phyloP scores from a whole-genome alignment of 1,284 basidiomycete genomes.

The Ceratobasidium sp. region DNA sequence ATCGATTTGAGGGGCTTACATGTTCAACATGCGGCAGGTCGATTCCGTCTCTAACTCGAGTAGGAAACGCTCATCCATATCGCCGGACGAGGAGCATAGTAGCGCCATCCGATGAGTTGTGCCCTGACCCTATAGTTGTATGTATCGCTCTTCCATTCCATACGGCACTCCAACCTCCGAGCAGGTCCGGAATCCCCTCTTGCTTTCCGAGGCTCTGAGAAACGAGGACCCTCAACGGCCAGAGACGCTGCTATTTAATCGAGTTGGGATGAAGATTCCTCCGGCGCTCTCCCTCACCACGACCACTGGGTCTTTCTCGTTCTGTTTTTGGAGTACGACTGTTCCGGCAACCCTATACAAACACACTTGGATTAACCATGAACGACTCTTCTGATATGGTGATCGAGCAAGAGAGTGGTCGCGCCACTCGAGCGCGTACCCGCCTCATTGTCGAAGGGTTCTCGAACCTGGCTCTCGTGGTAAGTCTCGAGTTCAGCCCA shows the following conservation, averaged over 20 bases:
- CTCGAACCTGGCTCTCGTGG: constrained; percentile 20
- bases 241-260: neutral
- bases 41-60: too few relatives aligned
- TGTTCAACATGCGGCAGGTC: neutral
- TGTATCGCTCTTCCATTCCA: neutral
- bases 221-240: neutral
- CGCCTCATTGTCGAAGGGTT: constrained; percentile 32
- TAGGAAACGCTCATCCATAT: neutral
- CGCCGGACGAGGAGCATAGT: too few relatives aligned
- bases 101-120: too few relatives aligned
- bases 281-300: neutral
- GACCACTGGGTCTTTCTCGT: too few relatives aligned
- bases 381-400: neutral
- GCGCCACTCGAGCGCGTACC: constrained; percentile 26
- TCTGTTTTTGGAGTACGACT: too few relatives aligned
- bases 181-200: neutral
- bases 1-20: neutral
- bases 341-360: too few relatives aligned
- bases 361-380: neutral
- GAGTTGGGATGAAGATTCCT: neutral
- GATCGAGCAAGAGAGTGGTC: constrained; percentile 11
- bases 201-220: neutral
- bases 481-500: neutral
- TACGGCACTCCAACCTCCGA: neutral
- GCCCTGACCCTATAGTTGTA: neutral